These are phyloP conservation scores for Sedum album DNA, from an alignment of 164 flowering plant genomes.

Conservation along the genomic window DNA sequence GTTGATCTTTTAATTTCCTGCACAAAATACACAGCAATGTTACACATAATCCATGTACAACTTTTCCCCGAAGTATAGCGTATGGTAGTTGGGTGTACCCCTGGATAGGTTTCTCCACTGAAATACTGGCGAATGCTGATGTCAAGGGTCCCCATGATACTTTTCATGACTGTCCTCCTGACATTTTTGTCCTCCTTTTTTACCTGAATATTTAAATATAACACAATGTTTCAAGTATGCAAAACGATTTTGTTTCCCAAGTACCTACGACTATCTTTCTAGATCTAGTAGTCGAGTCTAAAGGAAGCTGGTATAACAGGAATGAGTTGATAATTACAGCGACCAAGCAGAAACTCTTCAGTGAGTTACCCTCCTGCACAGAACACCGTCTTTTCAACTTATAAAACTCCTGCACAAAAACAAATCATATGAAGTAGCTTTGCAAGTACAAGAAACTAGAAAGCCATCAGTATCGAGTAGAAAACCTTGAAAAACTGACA, in stretches of 20 bases:
- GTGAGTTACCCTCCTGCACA: constrained; percentile 46
- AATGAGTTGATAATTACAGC: constrained; percentile 28
- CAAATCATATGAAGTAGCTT: not conserved
- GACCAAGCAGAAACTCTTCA: constrained; percentile 53
- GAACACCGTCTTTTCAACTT: constrained; percentile 48
- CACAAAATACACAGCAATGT: constrained; percentile 4
- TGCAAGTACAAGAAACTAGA: not conserved
- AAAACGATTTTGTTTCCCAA: not conserved
- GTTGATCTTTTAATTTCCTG: constrained; percentile 36
- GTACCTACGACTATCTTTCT: not conserved
- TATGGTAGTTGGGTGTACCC: constrained; percentile 25
- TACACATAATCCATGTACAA: not conserved
- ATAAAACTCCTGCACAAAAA: constrained; percentile 42
- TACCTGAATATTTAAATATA: constrained; percentile 24
- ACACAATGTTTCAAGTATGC: not conserved
- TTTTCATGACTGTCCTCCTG: constrained; percentile 48
- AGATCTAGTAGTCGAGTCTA: not conserved
- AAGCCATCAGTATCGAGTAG: not conserved
- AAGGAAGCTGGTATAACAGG: not conserved
- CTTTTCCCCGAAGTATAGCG: not conserved
- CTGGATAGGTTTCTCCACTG: constrained; percentile 60
- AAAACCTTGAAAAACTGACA: not conserved
- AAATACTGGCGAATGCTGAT: constrained; percentile 47
- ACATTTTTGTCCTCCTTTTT: constrained; percentile 52
- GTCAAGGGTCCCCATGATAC: constrained; percentile 61